Conservation (phyloP, 768 basidiomycete genomes). For the Tremella fuciformis region DNA sequence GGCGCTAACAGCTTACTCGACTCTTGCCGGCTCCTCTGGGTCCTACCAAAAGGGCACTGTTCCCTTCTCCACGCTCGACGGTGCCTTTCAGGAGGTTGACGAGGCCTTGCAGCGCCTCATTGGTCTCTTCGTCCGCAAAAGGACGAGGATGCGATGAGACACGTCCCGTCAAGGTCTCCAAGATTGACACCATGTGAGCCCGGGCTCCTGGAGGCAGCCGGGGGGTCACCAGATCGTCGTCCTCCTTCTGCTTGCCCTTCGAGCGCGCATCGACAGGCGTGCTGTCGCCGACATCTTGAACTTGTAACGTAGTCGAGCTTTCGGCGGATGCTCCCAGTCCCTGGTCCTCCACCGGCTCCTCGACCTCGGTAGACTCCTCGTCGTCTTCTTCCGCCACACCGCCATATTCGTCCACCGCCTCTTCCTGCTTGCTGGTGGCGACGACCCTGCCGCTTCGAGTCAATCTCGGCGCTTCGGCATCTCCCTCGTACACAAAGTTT, state of each 20-base stretch:
- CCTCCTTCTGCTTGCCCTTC: background rate
- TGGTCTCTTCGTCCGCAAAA: constrained; percentile 40
- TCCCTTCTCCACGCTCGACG: constrained; percentile 77
- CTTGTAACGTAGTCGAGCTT: background rate
- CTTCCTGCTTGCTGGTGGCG: constrained; percentile 18
- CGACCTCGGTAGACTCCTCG: constrained; percentile 45
- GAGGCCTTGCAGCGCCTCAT: constrained; percentile 61
- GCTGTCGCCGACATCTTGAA: background rate
- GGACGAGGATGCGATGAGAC: constrained; percentile 17
- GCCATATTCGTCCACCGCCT: constrained; percentile 29
- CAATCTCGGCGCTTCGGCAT: constrained; percentile 41
- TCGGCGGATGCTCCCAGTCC: background rate
- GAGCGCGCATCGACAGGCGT: background rate
- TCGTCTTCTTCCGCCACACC: constrained; percentile 34
- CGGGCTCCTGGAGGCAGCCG: constrained; percentile 18
- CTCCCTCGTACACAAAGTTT: constrained; percentile 49
- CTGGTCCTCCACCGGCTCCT: background rate
- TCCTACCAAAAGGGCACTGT: constrained; percentile 84
- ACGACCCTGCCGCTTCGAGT: constrained; percentile 45
- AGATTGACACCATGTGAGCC: constrained; percentile 21
- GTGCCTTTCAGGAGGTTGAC: constrained; percentile 68
- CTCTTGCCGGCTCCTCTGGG: constrained; percentile 85
- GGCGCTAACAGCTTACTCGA: constrained; percentile 55
- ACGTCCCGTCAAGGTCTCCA: constrained; percentile 19
- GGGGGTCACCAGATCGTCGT: too few species aligned